Percentiles rank a stretch among this genome's conserved stretches.
Evolutionary conservation across 345 rosid genomes (phyloP).

Genomic region (Odontarrhena argentea): DNA sequence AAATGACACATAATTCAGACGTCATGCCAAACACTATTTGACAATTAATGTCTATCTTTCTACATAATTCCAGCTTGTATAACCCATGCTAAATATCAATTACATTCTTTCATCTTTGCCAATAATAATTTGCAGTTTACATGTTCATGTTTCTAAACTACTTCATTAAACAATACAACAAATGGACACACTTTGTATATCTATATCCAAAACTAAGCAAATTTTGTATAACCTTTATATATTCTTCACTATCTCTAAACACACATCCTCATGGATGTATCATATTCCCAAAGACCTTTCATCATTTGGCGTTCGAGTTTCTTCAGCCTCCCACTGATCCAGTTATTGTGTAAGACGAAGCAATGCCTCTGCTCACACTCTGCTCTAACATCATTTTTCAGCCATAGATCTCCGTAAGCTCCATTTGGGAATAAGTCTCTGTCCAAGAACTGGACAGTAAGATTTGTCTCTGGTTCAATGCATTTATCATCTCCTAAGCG

Average conservation of each 20-base stretch:
- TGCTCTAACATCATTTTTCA: conserved; percentile 53
- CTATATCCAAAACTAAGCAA: conserved; percentile 21
- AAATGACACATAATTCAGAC: no score
- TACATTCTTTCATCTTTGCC: neutral
- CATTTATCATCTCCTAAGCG: conserved; percentile 62
- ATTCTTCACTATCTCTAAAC: conserved; percentile 28
- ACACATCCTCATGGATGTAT: conserved; percentile 73
- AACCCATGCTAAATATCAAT: neutral
- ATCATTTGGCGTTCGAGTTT: conserved; percentile 77
- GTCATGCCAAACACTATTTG: no score
- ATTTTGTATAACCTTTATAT: neutral
- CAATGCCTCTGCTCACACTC: conserved; percentile 64
- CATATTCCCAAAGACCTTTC: conserved; percentile 84
- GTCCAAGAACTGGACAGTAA: conserved; percentile 71
- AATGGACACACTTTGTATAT: conserved; percentile 24
- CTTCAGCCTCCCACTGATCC: conserved; percentile 84
- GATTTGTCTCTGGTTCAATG: conserved; percentile 68
- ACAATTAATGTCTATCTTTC: no score
- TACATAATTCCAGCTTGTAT: no score
- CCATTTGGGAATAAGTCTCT: conserved; percentile 90
- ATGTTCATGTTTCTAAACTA: conserved; percentile 21
- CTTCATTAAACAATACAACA: neutral
- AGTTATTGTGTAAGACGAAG: conserved; percentile 76
- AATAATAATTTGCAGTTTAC: conserved; percentile 13
- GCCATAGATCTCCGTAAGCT: conserved; percentile 77